Evolutionary conservation across 2,329 filamentous ascomycete genomes (phyloP).

Genomic region (Diplocarpon rosae): DNA sequence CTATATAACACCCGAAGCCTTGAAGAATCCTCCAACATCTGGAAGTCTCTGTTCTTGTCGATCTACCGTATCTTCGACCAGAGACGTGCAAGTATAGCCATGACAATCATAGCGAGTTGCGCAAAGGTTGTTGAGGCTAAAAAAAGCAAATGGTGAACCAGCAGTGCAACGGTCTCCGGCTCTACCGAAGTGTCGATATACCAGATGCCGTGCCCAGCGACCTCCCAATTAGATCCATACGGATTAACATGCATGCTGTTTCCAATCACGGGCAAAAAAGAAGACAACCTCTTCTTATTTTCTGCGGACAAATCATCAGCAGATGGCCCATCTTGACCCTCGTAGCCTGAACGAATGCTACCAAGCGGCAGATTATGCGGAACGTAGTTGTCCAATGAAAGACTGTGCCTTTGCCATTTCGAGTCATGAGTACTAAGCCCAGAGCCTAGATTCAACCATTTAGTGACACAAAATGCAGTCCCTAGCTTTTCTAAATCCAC

Average conservation of each 20-base stretch:
- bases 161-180: neutral
- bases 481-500: conserved; percentile 8
- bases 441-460: conserved; percentile 10
- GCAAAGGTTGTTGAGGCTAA: conserved; percentile 3
- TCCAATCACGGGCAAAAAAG: neutral
- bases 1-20: conserved; percentile 2
- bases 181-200: neutral
- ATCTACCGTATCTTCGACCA: conserved; percentile 2
- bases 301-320: neutral
- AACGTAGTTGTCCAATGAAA: neutral
- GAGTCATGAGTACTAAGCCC: conserved; percentile 5
- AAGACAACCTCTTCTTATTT: neutral
- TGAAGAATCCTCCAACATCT: conserved; percentile 1
- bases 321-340: neutral
- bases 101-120: conserved; percentile 2
- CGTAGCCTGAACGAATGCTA: neutral
- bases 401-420: conserved; percentile 6
- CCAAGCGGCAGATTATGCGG: neutral
- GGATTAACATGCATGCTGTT: neutral
- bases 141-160: neutral
- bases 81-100: conserved; percentile 1
- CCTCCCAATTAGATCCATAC: neutral
- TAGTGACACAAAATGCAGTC: conserved; percentile 3
- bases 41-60: conserved; percentile 1
- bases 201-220: neutral